Evolutionary conservation across 768 basidiomycete genomes (phyloP), one percentile per base, ranked within the genome.

Genomic region (Naganishia friedmannii): DNA sequence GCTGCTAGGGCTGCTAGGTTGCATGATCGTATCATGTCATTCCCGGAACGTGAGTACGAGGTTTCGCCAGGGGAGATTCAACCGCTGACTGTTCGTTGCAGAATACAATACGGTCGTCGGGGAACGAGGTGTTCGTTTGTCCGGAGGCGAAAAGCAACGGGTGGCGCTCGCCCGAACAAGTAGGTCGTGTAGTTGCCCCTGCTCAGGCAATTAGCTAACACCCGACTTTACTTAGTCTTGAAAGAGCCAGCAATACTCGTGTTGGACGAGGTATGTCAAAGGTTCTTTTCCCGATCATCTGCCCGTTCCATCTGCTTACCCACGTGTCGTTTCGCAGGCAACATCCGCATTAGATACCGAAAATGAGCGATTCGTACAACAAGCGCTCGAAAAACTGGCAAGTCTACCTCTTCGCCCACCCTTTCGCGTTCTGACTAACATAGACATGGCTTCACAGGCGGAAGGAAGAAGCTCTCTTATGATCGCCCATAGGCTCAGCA

Each of bases 111-210:
- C 93, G 26, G 87, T 88, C 1, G 83, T 93, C 37, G 93, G 93
- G n/a, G 93, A 94, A 81, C 85, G 93, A 28, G 93, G 92, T 23
- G 86, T 93, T 21, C 83, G 92, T 51, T 82, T 94, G 39, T 89
- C 87, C 70, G 93, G 92, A 3, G 93, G 93, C 12, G 92, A 94
- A 83, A 92, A 92, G 82, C 91, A 93, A 79, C 85, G 92, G 23
- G 90, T 93, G 1, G 89, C 91, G 6, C 91, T 95, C 77, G 92
- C 92, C 0, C 83, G 92, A 67, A 93, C 91, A 8, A 84, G 60
- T 63, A 63, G 15, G 60, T 45, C 48, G n/a, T 26, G 48, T 51
- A 4, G 17, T 23, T 26, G n/a, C 13, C 21, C 48, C 1, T 26
- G 1, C 23, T 21, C n/a, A 7, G 7, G 48, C 23, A 31, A n/a